A percentile compares a stretch with the other conserved stretches of the same genome.
These are phyloP conservation scores for Triticum dicoccoides DNA, from an alignment of 176 grass and related monocot genomes.

Conservation along the genomic window DNA sequence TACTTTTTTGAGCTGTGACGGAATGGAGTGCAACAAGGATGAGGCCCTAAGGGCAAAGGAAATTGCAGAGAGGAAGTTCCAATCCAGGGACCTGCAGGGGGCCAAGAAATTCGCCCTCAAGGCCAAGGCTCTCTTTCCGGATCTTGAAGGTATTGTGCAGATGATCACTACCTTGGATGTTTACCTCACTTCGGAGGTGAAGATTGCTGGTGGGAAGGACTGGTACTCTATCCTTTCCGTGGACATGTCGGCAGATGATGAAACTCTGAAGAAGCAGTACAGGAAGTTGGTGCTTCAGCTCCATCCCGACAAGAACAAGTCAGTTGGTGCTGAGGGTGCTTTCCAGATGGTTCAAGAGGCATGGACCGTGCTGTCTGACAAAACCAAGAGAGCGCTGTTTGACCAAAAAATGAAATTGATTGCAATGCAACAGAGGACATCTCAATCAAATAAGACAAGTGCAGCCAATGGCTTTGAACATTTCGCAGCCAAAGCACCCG, in stretches of 20 bases:
- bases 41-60: slow-evolving; percentile 43
- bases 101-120: slow-evolving; percentile 46
- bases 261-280: slow-evolving; percentile 23
- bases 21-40: slow-evolving; percentile 48
- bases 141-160: slow-evolving; percentile 38
- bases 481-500: slow-evolving; percentile 3
- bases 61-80: slow-evolving; percentile 35
- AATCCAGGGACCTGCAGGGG: slow-evolving; percentile 33
- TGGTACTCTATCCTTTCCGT: slow-evolving; percentile 45
- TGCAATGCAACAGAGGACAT: neutral
- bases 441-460: slow-evolving; percentile 11
- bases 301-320: slow-evolving; percentile 39
- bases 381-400: slow-evolving; percentile 20
- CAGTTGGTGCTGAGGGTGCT: slow-evolving; percentile 39
- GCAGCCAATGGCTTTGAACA: slow-evolving; percentile 14
- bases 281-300: slow-evolving; percentile 28
- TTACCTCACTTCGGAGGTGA: slow-evolving; percentile 35
- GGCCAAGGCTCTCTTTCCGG: slow-evolving; percentile 35
- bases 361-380: slow-evolving; percentile 38
- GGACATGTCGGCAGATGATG: slow-evolving; percentile 1
- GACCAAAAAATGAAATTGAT: slow-evolving; percentile 32
- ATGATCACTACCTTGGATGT: slow-evolving; percentile 37
- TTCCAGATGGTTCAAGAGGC: slow-evolving; percentile 36
- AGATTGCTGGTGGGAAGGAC: slow-evolving; percentile 27
- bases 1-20: neutral